Base-by-base conservation (phyloP, 2,329 filamentous ascomycete genomes). In the Thermoascus crustaceus region DNA sequence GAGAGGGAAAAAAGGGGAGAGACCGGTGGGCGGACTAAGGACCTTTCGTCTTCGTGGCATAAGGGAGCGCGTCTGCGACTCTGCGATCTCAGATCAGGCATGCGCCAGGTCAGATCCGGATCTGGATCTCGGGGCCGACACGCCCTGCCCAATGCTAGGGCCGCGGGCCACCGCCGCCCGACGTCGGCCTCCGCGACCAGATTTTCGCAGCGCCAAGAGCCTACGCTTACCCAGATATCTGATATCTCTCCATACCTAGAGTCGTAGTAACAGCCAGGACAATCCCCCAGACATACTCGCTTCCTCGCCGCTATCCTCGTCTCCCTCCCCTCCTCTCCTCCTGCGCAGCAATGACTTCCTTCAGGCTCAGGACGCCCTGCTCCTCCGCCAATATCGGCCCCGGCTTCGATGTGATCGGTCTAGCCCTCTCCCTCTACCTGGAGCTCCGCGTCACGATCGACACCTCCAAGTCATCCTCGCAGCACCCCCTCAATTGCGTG, bases 351-450 rank as follows among this genome's bases (percentile, higher is more conserved):
- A 46, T 46, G 46, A 33, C 48, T 33, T 76, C 75, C 36, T 81
- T 83, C 63, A 67, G 73, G 49, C 84, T 87, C 71, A 78, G 75
- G 66, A 85, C 86, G 43, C 89, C 89, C 46, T 93, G 85, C 68
- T 96, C 89, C 41, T 95, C 88, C 43, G 89, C 89, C 67, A 96
- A 96, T 71, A 95, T 96, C 57, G 89, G 86, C 49, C 89, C 89
- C 32, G 89, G 89, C 40, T 98, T 96, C 72, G 89, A 98, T 70
- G 89, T 95, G 52, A 94, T 96, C 60, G 66, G 91, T 49, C 80
- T 98, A 43, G 89, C 89, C 6, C 74, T 98, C 48, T 94, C 87
- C 47, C 80, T 95, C 61, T 94, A 89, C 68, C 82, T 98, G 46
- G 88, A 95, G 68, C 71, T 96, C 38, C 75, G 80, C 45, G 83